Evolutionary conservation across 176 grass and related monocot genomes (phyloP).

Genomic region (Calamus simplicifolius): DNA sequence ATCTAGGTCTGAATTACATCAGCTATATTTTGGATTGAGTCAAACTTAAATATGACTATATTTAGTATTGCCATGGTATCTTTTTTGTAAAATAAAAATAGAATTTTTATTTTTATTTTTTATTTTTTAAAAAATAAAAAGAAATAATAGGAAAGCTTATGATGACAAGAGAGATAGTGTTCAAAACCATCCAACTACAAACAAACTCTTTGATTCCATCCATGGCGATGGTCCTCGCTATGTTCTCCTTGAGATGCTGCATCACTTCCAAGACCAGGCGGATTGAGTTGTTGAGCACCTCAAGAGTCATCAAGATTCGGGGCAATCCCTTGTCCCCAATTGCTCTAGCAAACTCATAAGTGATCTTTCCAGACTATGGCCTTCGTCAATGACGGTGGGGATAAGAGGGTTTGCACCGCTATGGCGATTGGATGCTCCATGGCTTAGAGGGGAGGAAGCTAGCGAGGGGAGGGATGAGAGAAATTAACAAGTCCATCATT

Average conservation of each 20-base stretch:
- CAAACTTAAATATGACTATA: too few relatives aligned
- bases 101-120: too few relatives aligned
- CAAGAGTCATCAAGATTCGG: constrained; percentile 72
- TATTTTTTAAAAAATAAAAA: too few relatives aligned
- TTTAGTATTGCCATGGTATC: too few relatives aligned
- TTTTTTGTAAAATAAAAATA: too few relatives aligned
- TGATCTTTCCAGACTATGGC: constrained; percentile 38
- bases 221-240: constrained; percentile 89
- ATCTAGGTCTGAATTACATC: too few relatives aligned
- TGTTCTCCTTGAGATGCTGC: constrained; percentile 90
- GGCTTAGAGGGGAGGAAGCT: constrained; percentile 45
- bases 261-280: constrained; percentile 84
- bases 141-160: constrained; percentile 27
- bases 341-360: constrained; percentile 70
- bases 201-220: constrained; percentile 81
- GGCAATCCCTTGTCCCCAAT: constrained; percentile 64
- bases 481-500: not conserved
- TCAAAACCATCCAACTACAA: constrained; percentile 66
- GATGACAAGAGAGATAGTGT: constrained; percentile 85
- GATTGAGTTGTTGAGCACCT: constrained; percentile 81
- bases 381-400: constrained; percentile 15
- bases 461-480: constrained; percentile 37
- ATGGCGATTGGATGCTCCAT: constrained; percentile 33
- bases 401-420: constrained; percentile 18
- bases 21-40: too few relatives aligned